Evolutionary conservation across 345 rosid genomes (phyloP).

Genomic region (Barbarea vulgaris): DNA sequence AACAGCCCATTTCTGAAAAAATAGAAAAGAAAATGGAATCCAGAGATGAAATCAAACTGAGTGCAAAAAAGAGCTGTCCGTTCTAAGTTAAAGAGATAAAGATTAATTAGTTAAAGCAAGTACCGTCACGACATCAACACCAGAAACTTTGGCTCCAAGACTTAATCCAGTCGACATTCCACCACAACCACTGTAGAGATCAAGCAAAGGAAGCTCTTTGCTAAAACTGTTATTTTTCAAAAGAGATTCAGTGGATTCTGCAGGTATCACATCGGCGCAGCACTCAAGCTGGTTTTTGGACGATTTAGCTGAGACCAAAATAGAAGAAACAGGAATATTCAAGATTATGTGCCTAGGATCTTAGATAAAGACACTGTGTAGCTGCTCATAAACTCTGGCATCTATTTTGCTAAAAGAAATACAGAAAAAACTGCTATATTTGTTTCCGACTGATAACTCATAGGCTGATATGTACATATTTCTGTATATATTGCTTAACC

Average conservation of each 20-base stretch:
- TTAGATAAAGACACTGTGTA: conserved; percentile 24
- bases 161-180: conserved; percentile 96
- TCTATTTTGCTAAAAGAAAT: neutral
- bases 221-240: conserved; percentile 38
- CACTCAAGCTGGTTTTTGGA: conserved; percentile 36
- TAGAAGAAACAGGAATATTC: conserved; percentile 8
- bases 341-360: conserved; percentile 25
- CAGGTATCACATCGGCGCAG: conserved; percentile 34
- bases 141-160: conserved; percentile 82
- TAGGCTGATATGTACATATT: conserved; percentile 1
- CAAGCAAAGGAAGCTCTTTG: conserved; percentile 61
- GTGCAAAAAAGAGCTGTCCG: conserved; percentile 16
- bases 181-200: conserved; percentile 95
- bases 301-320: conserved; percentile 47
- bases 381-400: conserved; percentile 12
- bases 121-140: conserved; percentile 79
- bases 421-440: neutral
- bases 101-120: conserved; percentile 37
- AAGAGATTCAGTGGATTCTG: conserved; percentile 23
- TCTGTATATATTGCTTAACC: conserved; percentile 12
- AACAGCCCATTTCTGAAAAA: conserved; percentile 85
- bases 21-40: conserved; percentile 25
- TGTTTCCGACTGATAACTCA: neutral
- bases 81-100: conserved; percentile 24
- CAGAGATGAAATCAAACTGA: conserved; percentile 16